These are phyloP conservation scores for Cytospora paraplurivora DNA, from an alignment of 2,329 filamentous ascomycete genomes.

Conservation along the genomic window DNA sequence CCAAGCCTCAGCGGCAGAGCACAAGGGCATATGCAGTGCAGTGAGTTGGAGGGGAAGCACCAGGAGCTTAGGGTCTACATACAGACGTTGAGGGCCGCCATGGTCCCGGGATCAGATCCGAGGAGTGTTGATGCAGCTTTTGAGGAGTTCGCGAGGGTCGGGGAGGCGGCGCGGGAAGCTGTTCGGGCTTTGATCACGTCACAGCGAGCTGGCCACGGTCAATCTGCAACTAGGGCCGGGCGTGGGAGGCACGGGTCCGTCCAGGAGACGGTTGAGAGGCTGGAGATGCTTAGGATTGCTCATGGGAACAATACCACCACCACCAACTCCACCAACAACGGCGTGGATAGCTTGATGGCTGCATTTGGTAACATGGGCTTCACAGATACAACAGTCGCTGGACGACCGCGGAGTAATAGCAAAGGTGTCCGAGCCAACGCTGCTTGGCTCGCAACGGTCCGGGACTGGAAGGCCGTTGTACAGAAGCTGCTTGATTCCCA, in stretches of 20 bases:
- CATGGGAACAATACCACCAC: slow-evolving; percentile 15
- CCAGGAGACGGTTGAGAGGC: slow-evolving; percentile 21
- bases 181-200: slow-evolving; percentile 36
- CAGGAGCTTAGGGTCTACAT: slow-evolving; percentile 36
- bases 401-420: background rate
- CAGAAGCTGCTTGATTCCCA: slow-evolving; percentile 46
- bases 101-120: slow-evolving; percentile 22
- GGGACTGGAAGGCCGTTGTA: slow-evolving; percentile 49
- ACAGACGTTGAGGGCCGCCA: slow-evolving; percentile 30
- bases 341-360: slow-evolving; percentile 27
- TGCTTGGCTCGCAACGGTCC: slow-evolving; percentile 42
- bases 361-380: slow-evolving; percentile 8
- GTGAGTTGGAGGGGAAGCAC: slow-evolving; percentile 28
- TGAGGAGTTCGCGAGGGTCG: slow-evolving; percentile 47
- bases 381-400: background rate
- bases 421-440: background rate
- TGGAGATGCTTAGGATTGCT: slow-evolving; percentile 21
- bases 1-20: background rate
- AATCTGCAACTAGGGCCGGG: slow-evolving; percentile 28
- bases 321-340: slow-evolving; percentile 30
- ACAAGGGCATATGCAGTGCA: background rate
- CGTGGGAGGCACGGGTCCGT: slow-evolving; percentile 15
- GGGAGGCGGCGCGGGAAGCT: slow-evolving; percentile 44
- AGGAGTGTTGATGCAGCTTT: slow-evolving; percentile 46
- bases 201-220: slow-evolving; percentile 44